Percentiles rank a stretch among this genome's conserved stretches.
phyloP scores from a whole-genome alignment of 2,329 filamentous ascomycete genomes.

The Clonostachys solani region DNA sequence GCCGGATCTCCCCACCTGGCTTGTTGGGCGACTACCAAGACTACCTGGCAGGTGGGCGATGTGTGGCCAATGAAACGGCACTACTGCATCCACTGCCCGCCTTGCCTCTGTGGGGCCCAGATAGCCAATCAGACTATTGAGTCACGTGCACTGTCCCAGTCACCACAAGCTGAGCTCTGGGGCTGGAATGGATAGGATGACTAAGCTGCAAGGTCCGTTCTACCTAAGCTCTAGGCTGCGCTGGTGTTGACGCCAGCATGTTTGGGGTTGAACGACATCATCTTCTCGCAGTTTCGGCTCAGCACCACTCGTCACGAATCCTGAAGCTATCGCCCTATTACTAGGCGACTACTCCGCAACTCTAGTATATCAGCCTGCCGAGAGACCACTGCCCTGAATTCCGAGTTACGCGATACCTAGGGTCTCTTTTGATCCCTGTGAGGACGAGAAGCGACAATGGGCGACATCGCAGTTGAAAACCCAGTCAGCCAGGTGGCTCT shows the following conservation, averaged over 20 bases:
- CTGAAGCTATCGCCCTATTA: no score
- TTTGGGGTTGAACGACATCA: no score
- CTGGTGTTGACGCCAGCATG: no score
- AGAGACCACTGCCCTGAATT: no score
- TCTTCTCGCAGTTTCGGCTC: no score
- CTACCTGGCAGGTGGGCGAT: not conserved
- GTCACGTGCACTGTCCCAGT: not conserved
- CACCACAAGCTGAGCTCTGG: no score
- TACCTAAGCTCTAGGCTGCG: no score
- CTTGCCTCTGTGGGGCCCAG: not conserved
- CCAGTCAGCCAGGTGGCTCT: slow-evolving; percentile 68
- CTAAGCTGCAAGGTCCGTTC: not conserved
- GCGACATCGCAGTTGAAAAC: slow-evolving; percentile 81
- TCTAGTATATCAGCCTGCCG: no score
- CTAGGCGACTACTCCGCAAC: no score
- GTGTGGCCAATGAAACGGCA: not conserved
- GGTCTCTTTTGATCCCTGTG: not conserved
- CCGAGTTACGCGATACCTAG: no score
- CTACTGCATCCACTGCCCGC: not conserved
- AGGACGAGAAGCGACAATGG: slow-evolving; percentile 51
- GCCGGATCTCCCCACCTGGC: not conserved
- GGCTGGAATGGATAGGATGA: not conserved
- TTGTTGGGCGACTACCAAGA: no score
- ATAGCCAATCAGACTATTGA: not conserved
- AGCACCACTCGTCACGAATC: no score